Percentiles rank a stretch among this genome's conserved stretches.
phyloP scores from a whole-genome alignment of 495 filamentous ascomycete genomes.

The Barbatosphaeria neglecta region DNA sequence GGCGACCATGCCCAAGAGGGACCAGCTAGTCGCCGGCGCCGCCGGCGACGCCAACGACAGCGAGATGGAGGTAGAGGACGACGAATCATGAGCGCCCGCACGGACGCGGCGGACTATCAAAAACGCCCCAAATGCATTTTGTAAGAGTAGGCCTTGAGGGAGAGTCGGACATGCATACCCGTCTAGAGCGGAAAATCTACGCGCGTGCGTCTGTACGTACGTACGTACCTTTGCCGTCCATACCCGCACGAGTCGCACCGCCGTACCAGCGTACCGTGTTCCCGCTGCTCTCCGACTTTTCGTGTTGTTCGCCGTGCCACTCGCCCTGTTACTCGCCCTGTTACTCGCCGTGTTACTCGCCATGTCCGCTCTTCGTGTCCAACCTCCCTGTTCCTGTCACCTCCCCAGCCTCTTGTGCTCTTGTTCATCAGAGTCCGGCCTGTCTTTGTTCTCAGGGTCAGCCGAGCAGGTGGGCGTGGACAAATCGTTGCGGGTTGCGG shows the following conservation, averaged over 20 bases:
- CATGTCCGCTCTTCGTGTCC: no score
- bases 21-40: constrained; percentile 18
- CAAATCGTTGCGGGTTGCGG: no score
- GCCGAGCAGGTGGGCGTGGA: not conserved
- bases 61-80: constrained; percentile 42
- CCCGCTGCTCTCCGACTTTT: no score
- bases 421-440: no score
- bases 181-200: not conserved
- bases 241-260: no score
- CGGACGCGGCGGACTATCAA: not conserved
- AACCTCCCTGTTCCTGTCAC: no score
- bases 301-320: no score
- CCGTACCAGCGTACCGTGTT: no score
- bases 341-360: no score
- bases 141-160: not conserved
- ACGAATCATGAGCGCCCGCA: constrained; percentile 9
- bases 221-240: not conserved
- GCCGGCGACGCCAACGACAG: constrained; percentile 47
- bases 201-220: not conserved
- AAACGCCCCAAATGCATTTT: not conserved
- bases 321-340: no score
- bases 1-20: constrained; percentile 54
- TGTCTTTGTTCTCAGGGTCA: not conserved
- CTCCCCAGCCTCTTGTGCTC: no score
- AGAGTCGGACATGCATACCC: no score